Percentiles rank a stretch among this genome's conserved stretches.
Conservation (phyloP, 1,284 basidiomycete species). For the Mycosarcoma mackinlayi region DNA sequence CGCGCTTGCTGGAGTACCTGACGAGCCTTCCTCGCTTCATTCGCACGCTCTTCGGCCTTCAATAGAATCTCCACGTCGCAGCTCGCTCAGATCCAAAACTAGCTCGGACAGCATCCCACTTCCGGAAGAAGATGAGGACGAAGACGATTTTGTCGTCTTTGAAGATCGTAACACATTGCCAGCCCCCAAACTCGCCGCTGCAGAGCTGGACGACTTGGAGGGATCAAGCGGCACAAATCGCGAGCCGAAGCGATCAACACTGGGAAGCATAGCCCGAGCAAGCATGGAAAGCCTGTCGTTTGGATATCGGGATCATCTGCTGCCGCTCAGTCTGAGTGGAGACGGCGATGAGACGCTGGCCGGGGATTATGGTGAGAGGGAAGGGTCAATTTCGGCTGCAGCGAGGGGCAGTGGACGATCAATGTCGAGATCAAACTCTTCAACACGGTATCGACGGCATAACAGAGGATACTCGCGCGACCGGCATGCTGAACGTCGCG, state of each 20-base stretch:
- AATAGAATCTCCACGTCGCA: background rate
- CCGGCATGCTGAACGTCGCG: slow-evolving; percentile 15
- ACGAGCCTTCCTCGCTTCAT: slow-evolving; percentile 43
- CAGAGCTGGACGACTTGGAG: slow-evolving; percentile 24
- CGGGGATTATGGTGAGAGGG: slow-evolving; percentile 52
- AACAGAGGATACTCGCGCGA: slow-evolving; percentile 23
- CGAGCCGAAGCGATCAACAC: background rate
- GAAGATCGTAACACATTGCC: slow-evolving; percentile 33
- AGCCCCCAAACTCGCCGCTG: slow-evolving; percentile 22
- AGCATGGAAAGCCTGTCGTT: slow-evolving; percentile 57
- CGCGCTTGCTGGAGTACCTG: slow-evolving; percentile 46
- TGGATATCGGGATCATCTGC: slow-evolving; percentile 54
- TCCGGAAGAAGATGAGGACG: slow-evolving; percentile 47
- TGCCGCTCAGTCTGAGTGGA: slow-evolving; percentile 53
- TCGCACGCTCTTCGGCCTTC: slow-evolving; percentile 30
- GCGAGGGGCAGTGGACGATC: slow-evolving; percentile 1
- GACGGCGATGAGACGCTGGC: slow-evolving; percentile 49
- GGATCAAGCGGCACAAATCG: background rate
- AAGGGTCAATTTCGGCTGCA: slow-evolving; percentile 31
- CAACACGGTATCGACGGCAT: slow-evolving; percentile 13
- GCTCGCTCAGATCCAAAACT: slow-evolving; percentile 9
- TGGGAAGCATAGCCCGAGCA: slow-evolving; percentile 24
- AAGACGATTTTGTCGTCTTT: slow-evolving; percentile 59
- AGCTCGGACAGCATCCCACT: slow-evolving; percentile 37
- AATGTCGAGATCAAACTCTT: slow-evolving; percentile 2